Evolutionary conservation across 768 basidiomycete genomes (phyloP), one percentile per base, ranked within the genome.

Genomic region (Candolleomyces aberdarensis): DNA sequence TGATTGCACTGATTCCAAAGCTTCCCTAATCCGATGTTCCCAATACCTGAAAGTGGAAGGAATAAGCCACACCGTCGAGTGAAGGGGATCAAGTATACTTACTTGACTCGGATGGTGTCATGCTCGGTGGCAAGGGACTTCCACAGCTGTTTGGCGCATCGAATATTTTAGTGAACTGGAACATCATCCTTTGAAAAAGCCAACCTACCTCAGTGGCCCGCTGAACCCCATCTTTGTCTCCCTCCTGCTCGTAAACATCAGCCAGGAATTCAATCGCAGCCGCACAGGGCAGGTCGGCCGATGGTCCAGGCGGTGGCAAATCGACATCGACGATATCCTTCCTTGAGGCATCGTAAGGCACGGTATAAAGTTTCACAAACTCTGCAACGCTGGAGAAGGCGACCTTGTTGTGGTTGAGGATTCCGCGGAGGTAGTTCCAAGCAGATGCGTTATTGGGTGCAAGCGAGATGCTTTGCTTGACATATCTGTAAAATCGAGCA

Each of bases 371-470:
- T 17, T 76, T 68, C 19, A 91, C 87, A 63, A 94, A 94, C 0
- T 81, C 70, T 22, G 75, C 67, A 47, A 90, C 70, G 5, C 72
- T 72, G 1, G 84, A 75, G 66, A 87, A 86, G 0, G 92, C 85
- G 15, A 80, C 79, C 13, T 78, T 70, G 57, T 83, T 83, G 65
- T 82, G 76, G 39, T 88, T 83, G 20, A 96, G 81, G n/a, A 90
- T 70, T 7, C 92, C 97, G 62, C 96, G 85, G 10, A 98, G 83
- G 73, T 97, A 99, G 72, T 97, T 97, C 97, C 97, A 99, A 0
- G 94, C 91, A 0, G 95, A 96, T 0, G 88, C 83, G 66, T 99
- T 99, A 72, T 95, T 96, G 7, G 97, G 94, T 4, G 92, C 92
- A 11, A 89, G 75, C 19, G 90, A 84, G 56, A 98, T 91, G 69